Conservation (phyloP, 2,329 filamentous ascomycete genomes). For the Nannizzia gypsea region DNA sequence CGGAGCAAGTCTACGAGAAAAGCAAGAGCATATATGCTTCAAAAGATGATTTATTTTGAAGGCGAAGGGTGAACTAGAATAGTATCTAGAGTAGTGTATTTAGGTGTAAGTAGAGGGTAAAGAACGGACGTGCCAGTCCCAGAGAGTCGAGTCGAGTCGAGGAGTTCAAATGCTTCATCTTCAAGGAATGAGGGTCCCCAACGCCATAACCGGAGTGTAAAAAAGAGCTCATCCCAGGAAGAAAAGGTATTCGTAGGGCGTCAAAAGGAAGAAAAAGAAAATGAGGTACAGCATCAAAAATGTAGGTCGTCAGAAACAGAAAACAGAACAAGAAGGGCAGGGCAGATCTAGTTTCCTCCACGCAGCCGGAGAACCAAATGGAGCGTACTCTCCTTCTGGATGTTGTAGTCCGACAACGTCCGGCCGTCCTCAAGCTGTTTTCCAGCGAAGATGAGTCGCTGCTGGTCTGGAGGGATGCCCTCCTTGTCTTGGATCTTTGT, state of each 20-base stretch:
- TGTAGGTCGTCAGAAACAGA: not conserved
- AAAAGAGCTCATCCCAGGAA: constrained; percentile 3
- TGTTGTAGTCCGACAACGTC: constrained; percentile 90
- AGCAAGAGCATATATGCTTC: not conserved
- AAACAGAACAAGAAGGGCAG: not conserved
- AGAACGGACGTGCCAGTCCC: constrained; percentile 43
- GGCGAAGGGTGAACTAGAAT: no score
- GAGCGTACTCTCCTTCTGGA: constrained; percentile 79
- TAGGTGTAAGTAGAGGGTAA: not conserved
- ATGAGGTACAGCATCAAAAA: not conserved
- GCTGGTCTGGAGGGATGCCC: constrained; percentile 88
- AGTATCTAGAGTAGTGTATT: not conserved
- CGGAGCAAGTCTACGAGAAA: no score
- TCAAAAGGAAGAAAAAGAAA: no score
- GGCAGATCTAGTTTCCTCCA: constrained; percentile 37
- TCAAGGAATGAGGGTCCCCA: constrained; percentile 2
- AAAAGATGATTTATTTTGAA: not conserved
- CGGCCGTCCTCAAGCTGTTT: constrained; percentile 91
- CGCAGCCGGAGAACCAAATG: constrained; percentile 71
- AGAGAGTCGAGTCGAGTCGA: not conserved
- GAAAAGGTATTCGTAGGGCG: not conserved
- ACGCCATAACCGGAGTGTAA: constrained; percentile 4
- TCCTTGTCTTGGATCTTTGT: constrained; percentile 71
- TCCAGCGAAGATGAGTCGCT: constrained; percentile 84
- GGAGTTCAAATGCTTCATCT: not conserved